Conservation (phyloP, 2,329 filamentous ascomycete species). For the Colletotrichum gloeosporioides region DNA sequence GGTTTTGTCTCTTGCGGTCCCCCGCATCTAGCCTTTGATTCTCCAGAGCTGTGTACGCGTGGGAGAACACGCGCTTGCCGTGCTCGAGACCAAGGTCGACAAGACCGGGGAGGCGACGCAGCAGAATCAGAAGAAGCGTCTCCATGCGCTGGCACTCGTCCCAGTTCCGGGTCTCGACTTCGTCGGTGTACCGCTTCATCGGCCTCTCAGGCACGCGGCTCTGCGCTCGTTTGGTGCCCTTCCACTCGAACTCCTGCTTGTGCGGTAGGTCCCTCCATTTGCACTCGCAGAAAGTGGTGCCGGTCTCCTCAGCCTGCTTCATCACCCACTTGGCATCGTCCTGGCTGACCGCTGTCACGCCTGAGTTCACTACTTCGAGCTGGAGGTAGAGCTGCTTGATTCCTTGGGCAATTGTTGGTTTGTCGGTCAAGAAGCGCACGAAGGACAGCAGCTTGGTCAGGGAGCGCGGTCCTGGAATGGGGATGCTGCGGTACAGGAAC, state of each 20-base stretch:
- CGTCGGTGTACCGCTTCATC: neutral
- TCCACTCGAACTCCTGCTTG: neutral
- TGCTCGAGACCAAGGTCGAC: neutral
- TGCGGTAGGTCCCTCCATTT: rapidly evolving
- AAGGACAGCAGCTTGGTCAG: neutral
- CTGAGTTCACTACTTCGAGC: neutral
- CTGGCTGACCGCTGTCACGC: rapidly evolving
- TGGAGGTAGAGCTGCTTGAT: neutral
- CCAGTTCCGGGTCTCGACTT: neutral
- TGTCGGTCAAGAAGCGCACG: neutral
- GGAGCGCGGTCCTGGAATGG: neutral
- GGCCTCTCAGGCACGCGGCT: neutral
- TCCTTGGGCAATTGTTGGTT: neutral
- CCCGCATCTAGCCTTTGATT: neutral
- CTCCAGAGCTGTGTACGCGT: neutral
- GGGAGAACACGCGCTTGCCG: neutral
- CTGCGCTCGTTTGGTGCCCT: neutral
- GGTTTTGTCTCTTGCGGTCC: neutral
- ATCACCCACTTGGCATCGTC: neutral
- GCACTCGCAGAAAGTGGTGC: neutral
- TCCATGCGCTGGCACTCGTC: neutral
- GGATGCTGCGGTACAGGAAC: neutral
- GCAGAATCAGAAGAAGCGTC: neutral
- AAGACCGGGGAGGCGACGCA: neutral
- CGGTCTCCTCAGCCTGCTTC: neutral